Evolutionary conservation across 768 basidiomycete genomes (phyloP).

Genomic region (Postia placenta): DNA sequence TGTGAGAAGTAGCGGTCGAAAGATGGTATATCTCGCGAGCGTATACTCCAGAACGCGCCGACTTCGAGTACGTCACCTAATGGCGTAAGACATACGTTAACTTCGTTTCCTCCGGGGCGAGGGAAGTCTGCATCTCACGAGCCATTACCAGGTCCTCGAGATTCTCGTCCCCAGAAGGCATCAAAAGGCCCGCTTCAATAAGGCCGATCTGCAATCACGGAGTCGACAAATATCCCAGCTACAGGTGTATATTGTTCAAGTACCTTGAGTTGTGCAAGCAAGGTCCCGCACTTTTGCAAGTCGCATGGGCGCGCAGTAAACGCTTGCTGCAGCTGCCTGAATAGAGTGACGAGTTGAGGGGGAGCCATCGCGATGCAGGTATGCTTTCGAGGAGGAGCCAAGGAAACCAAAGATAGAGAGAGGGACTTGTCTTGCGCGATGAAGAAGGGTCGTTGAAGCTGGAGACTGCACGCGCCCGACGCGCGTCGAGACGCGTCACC

Average conservation of each 20-base stretch:
- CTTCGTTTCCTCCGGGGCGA: neutral
- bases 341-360: conserved; percentile 49
- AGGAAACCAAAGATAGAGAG: conserved; percentile 1
- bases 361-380: conserved; percentile 36
- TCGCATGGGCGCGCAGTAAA: conserved; percentile 64
- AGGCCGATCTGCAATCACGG: conserved; percentile 55
- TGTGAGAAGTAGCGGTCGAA: conserved; percentile 96
- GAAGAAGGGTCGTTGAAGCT: neutral
- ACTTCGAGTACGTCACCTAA: conserved; percentile 93
- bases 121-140: conserved; percentile 57
- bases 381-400: conserved; percentile 1
- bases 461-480: no score
- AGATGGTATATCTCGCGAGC: conserved; percentile 80
- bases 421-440: neutral
- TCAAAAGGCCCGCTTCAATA: conserved; percentile 68
- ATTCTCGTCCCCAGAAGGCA: conserved; percentile 62
- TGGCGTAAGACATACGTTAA: neutral
- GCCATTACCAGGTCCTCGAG: conserved; percentile 65
- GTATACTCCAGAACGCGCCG: conserved; percentile 91
- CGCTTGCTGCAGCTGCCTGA: conserved; percentile 59
- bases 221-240: no score
- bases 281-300: conserved; percentile 54
- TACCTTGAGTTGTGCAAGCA: conserved; percentile 77
- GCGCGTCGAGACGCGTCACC: conserved; percentile 36
- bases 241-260: neutral